A percentile compares a stretch with the other conserved stretches of the same genome.
Conservation (phyloP, 2,329 filamentous ascomycete species). For the Paradendryphiella salina region DNA sequence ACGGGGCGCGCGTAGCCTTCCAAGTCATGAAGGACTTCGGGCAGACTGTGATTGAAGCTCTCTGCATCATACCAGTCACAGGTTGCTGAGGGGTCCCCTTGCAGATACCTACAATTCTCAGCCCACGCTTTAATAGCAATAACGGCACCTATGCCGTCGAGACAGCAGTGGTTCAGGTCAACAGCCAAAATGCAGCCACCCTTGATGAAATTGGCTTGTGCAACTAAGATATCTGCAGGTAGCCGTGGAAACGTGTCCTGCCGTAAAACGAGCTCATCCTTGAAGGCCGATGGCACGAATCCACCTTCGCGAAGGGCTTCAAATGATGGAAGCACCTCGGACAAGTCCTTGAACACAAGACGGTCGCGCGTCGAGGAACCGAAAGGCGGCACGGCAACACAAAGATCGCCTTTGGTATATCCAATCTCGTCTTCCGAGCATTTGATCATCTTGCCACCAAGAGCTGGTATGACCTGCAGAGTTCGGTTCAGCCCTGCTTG, state of each 20-base stretch:
- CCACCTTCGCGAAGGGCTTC: slow-evolving; percentile 15
- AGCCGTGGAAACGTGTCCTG: slow-evolving; percentile 20
- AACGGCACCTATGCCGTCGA: slow-evolving; percentile 30
- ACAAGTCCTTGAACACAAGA: slow-evolving; percentile 27
- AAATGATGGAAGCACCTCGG: slow-evolving; percentile 23
- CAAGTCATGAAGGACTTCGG: slow-evolving; percentile 24
- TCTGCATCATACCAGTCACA: slow-evolving; percentile 28
- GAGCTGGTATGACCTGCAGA: slow-evolving; percentile 45
- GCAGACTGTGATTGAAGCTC: slow-evolving; percentile 30
- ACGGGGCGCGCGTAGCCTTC: slow-evolving; percentile 20
- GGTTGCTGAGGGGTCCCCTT: slow-evolving; percentile 24
- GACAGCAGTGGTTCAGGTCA: slow-evolving; percentile 25
- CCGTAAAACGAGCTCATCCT: slow-evolving; percentile 20
- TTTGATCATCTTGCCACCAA: slow-evolving; percentile 45
- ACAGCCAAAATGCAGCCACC: slow-evolving; percentile 31
- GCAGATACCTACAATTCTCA: slow-evolving; percentile 29
- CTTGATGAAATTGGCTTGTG: slow-evolving; percentile 36
- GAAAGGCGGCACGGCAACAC: slow-evolving; percentile 24
- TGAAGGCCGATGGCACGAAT: slow-evolving; percentile 25
- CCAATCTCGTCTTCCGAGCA: slow-evolving; percentile 36
- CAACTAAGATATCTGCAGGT: slow-evolving; percentile 29
- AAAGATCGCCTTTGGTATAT: slow-evolving; percentile 32
- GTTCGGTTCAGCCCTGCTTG: slow-evolving; percentile 44
- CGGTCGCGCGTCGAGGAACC: neutral
- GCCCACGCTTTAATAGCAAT: slow-evolving; percentile 31